Evolutionary conservation across 768 basidiomycete species (phyloP).

Genomic region (Floccularia luteovirens): DNA sequence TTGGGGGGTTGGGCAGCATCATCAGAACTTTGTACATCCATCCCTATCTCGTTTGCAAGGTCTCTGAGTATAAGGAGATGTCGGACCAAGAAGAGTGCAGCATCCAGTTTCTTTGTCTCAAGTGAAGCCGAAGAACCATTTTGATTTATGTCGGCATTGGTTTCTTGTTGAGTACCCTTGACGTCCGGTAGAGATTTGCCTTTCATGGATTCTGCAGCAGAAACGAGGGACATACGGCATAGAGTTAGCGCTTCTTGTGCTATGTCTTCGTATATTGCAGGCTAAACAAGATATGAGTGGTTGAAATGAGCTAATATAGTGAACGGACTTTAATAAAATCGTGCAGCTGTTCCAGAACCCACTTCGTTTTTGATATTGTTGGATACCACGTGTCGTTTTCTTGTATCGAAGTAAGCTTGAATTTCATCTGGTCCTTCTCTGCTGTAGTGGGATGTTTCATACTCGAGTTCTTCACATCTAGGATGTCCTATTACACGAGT

Average conservation of each 20-base stretch:
- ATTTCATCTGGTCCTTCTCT: slow-evolving; percentile 19
- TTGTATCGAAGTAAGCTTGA: slow-evolving; percentile 53
- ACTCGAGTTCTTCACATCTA: neutral
- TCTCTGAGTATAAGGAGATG: slow-evolving; percentile 92
- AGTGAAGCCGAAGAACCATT: slow-evolving; percentile 20
- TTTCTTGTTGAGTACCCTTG: too few species aligned
- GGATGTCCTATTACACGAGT: neutral
- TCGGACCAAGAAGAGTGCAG: slow-evolving; percentile 80
- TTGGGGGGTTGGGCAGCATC: too few species aligned
- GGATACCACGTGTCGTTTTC: slow-evolving; percentile 90
- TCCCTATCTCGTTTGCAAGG: slow-evolving; percentile 67
- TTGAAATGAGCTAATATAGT: neutral
- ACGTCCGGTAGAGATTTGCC: neutral
- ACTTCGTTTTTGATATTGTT: slow-evolving; percentile 79
- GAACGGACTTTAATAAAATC: slow-evolving; percentile 81
- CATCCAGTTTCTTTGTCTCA: slow-evolving; percentile 50
- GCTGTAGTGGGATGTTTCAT: neutral
- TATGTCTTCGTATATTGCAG: slow-evolving; percentile 94
- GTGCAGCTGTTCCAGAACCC: slow-evolving; percentile 86
- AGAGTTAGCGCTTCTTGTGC: slow-evolving; percentile 86
- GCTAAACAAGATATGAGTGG: slow-evolving; percentile 36
- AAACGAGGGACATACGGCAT: slow-evolving; percentile 74
- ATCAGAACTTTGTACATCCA: too few species aligned
- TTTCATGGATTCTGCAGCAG: slow-evolving; percentile 62
- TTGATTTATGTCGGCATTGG: neutral